phyloP scores from a whole-genome alignment of 1,284 basidiomycete genomes.

The Boletus calvinii region DNA sequence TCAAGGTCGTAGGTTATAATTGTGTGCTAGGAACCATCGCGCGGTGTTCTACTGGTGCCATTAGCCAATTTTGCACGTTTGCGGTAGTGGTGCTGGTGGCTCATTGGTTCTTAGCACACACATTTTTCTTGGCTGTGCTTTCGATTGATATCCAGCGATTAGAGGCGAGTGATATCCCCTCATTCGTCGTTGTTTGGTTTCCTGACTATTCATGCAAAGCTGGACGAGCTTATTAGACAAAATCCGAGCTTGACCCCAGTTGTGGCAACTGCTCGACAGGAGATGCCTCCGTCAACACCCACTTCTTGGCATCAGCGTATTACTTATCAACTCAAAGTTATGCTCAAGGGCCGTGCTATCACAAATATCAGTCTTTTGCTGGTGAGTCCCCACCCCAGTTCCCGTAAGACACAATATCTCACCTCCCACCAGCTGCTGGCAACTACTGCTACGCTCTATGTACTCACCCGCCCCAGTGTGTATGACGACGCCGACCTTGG shows the following conservation, averaged over 20 bases:
- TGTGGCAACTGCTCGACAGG: slow-evolving; percentile 29
- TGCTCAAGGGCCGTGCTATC: slow-evolving; percentile 70
- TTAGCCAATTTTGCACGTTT: slow-evolving; percentile 92
- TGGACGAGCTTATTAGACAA: slow-evolving; percentile 76
- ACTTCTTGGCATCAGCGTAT: slow-evolving; percentile 47
- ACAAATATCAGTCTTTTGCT: slow-evolving; percentile 81
- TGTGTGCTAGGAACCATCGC: slow-evolving; percentile 79
- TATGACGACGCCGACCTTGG: slow-evolving; percentile 36
- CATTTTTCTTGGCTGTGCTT: slow-evolving; percentile 87
- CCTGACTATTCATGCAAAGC: slow-evolving; percentile 40
- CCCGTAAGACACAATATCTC: slow-evolving; percentile 4
- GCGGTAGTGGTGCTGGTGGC: slow-evolving; percentile 92
- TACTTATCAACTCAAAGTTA: slow-evolving; percentile 42
- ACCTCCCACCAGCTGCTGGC: slow-evolving; percentile 57
- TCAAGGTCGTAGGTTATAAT: slow-evolving; percentile 90
- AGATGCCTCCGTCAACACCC: slow-evolving; percentile 36
- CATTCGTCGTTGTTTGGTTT: neutral
- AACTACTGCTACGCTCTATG: slow-evolving; percentile 70
- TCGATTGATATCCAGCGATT: slow-evolving; percentile 90
- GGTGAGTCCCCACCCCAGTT: slow-evolving; percentile 42
- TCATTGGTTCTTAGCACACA: slow-evolving; percentile 94
- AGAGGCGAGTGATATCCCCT: slow-evolving; percentile 51
- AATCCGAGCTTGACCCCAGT: slow-evolving; percentile 50
- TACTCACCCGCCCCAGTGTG: slow-evolving; percentile 57
- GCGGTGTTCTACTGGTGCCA: slow-evolving; percentile 75